Base-by-base conservation (phyloP, 768 basidiomycete genomes). In the Boletus edulis region DNA sequence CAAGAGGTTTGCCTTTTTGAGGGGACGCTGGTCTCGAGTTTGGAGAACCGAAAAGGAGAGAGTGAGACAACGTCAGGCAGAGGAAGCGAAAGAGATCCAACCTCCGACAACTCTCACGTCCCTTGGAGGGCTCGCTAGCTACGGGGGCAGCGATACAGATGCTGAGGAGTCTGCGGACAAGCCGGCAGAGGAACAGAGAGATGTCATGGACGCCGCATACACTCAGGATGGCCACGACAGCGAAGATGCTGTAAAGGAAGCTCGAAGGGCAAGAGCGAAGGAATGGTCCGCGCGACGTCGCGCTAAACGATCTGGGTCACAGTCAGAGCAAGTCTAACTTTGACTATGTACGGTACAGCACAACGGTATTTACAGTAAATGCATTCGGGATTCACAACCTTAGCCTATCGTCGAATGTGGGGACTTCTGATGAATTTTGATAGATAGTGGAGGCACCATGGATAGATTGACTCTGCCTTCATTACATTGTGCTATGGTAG, bases 1-100 rank as follows among this genome's bases (percentile, higher is more conserved):
- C 67, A 73, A 76, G 43, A 80, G 89, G 7, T 95, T 97, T 64
- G 82, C 86, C 1, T 95, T 95, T 68, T 69, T 96, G 43, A 79
- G 84, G 34, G 93, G 93, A 3, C 74, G 89, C 22, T 94, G 89
- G 85, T 76, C 77, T 51, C 71, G 72, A 3, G 75, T 78, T 5
- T 96, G 93, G 93, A 71, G 71, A 31, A 62, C 71, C 2, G 70
- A 78, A 24, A 86, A 87, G 62, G 78, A 70, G 22, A 79, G 76
- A 47, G 76, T 71, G 6, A 75, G 73, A 67, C 58, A 63, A 47
- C 50, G 53, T 29, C 53, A 42, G 14, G 59, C 37, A 50, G 55
- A 72, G 59, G 57, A 73, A 62, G 46, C 63, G 54, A 43, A 57
- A 59, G 52, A 67, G 61, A 17, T 50, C n/a, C 34, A 55, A 57